Conservation (phyloP, 2,329 filamentous ascomycete species). For the Colletotrichum theobromicola region DNA sequence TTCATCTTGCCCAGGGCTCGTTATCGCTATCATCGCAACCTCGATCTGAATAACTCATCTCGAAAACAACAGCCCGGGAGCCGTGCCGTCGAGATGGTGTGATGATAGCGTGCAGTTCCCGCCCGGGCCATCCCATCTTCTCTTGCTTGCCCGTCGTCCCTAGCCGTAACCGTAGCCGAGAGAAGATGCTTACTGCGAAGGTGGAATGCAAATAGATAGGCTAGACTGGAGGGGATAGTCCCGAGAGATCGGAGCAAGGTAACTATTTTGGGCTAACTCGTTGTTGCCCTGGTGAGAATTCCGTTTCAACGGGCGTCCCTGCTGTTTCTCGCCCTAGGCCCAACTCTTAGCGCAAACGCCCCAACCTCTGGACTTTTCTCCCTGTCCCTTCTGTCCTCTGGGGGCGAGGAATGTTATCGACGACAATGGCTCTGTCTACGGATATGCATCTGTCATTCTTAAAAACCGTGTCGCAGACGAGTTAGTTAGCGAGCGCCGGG, state of each 20-base stretch:
- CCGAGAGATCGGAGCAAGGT: constrained; percentile 17
- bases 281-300: not conserved
- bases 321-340: not conserved
- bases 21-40: not conserved
- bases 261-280: constrained; percentile 3
- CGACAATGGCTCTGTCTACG: not conserved
- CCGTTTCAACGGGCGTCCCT: constrained; percentile 11
- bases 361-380: constrained; percentile 4
- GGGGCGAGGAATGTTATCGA: not conserved
- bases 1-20: not conserved
- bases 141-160: not conserved
- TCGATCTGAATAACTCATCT: not conserved
- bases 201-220: not conserved
- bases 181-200: not conserved
- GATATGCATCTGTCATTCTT: not conserved
- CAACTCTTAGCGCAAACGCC: constrained; percentile 1
- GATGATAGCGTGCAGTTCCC: not conserved
- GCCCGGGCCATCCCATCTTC: not conserved
- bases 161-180: not conserved
- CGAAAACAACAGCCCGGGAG: not conserved
- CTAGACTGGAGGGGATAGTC: not conserved
- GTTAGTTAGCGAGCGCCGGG: not conserved
- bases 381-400: not conserved
- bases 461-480: not conserved
- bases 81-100: not conserved